Evolutionary conservation across 371 early-diverging fungal genomes (phyloP), one percentile per base, ranked within the genome.

Genomic region (Mucor mucedo): DNA sequence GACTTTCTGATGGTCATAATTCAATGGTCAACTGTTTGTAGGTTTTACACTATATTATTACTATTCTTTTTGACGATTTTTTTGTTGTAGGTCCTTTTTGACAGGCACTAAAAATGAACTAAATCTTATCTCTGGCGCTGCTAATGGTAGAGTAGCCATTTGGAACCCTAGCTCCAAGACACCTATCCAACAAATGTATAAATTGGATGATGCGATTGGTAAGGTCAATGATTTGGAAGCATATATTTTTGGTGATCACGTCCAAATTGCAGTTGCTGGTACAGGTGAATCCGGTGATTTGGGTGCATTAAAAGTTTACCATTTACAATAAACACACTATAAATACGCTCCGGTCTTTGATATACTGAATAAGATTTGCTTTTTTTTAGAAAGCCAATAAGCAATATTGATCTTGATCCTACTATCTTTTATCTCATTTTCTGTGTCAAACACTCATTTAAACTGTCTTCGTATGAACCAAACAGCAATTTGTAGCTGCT

Each of bases 1-100:
- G 75, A 30, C 49, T 80, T 10, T 41, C 56, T 38, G 59, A 78
- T 60, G 76, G 71, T 6, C 81, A 80, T 47, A 73, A 68, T 39
- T 52, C 71, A 2, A 55, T 78, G 62, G 73, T 78, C 28, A 80
- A 74, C 48, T 70, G 75, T 49, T 47, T 80, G 81, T 76, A 72
- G 66, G 73, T 68, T 2, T 21, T 39, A 6, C 4, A 35, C 27
- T 5, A n/a, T 0, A 6, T 16, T 56, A 7, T 45, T n/a, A 5
- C 8, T 33, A 2, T 14, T 41, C 1, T n/a, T 58, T 3, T 14
- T 6, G 11, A 13, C 54, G 16, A 4, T 21, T 10, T 39, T 27
- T 39, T 13, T 32, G 9, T 40, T 33, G 38, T 30, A 67, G 65
- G 21, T 69, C 69, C 7, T 65, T 65, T 68, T 40, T 59, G 16